Evolutionary conservation across 2,329 filamentous ascomycete species (phyloP).

Genomic region (Venturiaceae sp.): DNA sequence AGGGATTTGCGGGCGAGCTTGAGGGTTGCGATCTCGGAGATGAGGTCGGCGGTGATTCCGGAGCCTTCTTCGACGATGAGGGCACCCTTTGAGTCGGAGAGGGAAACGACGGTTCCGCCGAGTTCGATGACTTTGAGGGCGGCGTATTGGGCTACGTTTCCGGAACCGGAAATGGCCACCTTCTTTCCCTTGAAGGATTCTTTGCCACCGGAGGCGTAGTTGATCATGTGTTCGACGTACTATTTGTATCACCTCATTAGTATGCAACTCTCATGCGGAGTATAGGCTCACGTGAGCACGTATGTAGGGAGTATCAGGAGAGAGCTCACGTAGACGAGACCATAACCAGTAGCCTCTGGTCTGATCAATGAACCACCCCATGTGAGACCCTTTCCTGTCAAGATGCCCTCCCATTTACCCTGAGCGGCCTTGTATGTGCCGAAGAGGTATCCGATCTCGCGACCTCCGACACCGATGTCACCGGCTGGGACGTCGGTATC

Average conservation of each 20-base stretch:
- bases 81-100: conserved; percentile 84
- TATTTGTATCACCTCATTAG: conserved; percentile 17
- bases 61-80: conserved; percentile 64
- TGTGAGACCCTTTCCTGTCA: conserved; percentile 85
- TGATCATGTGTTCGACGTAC: conserved; percentile 93
- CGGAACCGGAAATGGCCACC: conserved; percentile 91
- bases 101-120: conserved; percentile 81
- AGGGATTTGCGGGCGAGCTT: conserved; percentile 83
- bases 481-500: conserved; percentile 94
- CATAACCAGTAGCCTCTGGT: conserved; percentile 93
- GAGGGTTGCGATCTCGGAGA: conserved; percentile 69
- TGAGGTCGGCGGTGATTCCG: conserved; percentile 68
- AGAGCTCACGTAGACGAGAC: conserved; percentile 68
- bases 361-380: conserved; percentile 94
- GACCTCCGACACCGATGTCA: conserved; percentile 87
- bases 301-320: background rate
- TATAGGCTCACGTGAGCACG: no score
- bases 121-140: conserved; percentile 95
- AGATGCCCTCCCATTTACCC: conserved; percentile 90
- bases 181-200: conserved; percentile 84
- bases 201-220: conserved; percentile 67
- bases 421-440: conserved; percentile 82
- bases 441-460: conserved; percentile 92
- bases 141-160: conserved; percentile 96
- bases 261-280: background rate